phyloP scores from a whole-genome alignment of 2,329 filamentous ascomycete species.

The Pseudogymnoascus sp. region DNA sequence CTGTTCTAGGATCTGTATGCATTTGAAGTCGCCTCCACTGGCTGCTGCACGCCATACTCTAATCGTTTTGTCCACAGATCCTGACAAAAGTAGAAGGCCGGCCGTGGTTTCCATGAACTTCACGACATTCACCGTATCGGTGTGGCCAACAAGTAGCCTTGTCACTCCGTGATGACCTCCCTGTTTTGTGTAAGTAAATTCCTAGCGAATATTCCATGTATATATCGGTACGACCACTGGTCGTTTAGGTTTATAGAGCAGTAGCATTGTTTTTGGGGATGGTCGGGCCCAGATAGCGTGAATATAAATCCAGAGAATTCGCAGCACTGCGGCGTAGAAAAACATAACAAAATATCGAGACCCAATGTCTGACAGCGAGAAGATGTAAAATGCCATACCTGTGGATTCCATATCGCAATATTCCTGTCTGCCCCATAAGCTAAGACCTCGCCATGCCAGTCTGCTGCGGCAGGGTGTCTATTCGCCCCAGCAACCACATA shows the following conservation, averaged over 20 bases:
- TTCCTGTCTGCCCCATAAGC: conserved; percentile 87
- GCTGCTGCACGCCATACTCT: conserved; percentile 56
- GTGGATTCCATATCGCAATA: conserved; percentile 78
- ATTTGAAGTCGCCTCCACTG: conserved; percentile 22
- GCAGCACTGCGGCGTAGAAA: not conserved
- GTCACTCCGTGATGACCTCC: conserved; percentile 47
- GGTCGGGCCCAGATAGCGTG: not conserved
- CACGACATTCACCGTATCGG: conserved; percentile 71
- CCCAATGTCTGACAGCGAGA: not conserved
- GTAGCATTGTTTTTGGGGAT: not conserved
- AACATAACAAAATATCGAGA: not conserved
- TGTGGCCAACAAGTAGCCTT: conserved; percentile 64
- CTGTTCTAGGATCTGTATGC: conserved; percentile 49
- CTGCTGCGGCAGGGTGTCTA: conserved; percentile 77
- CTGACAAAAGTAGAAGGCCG: conserved; percentile 60
- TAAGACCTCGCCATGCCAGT: conserved; percentile 69
- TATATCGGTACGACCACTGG: not conserved
- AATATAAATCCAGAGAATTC: not conserved
- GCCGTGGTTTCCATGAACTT: conserved; percentile 55
- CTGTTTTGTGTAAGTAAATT: conserved; percentile 28
- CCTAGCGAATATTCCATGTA: not conserved
- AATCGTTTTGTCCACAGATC: conserved; percentile 71
- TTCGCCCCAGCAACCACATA: conserved; percentile 67
- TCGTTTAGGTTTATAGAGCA: not conserved
- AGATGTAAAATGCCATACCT: conserved; percentile 42